These are phyloP conservation scores for Aspergillus chevalieri DNA, from an alignment of 2,329 filamentous ascomycete genomes.

Conservation along the genomic window DNA sequence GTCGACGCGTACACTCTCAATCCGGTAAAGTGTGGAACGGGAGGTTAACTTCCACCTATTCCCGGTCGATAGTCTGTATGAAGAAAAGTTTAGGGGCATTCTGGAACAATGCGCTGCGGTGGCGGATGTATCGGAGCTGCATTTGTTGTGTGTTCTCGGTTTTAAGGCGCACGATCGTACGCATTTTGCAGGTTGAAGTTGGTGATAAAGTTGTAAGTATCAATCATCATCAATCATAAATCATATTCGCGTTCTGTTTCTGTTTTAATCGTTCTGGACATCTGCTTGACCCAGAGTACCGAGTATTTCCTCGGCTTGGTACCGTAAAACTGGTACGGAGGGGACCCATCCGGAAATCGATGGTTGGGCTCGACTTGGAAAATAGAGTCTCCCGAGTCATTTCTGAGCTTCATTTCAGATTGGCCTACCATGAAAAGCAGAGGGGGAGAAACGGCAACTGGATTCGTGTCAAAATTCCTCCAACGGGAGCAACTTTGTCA, in stretches of 20 bases:
- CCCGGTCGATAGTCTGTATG: too few relatives aligned
- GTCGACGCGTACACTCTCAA: conserved; percentile 13
- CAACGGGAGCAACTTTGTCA: background rate
- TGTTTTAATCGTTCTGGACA: background rate
- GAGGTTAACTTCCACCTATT: too few relatives aligned
- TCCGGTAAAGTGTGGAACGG: background rate
- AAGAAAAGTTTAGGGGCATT: background rate
- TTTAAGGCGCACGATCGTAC: background rate
- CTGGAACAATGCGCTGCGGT: background rate
- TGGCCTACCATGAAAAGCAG: too few relatives aligned
- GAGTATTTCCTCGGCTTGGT: background rate
- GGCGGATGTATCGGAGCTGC: too few relatives aligned
- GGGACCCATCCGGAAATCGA: background rate
- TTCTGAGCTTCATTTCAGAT: background rate
- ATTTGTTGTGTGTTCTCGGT: background rate
- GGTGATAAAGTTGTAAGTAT: too few relatives aligned
- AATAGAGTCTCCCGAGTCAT: background rate
- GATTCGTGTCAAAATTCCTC: background rate
- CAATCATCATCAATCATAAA: too few relatives aligned
- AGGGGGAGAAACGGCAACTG: background rate
- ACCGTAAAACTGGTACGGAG: background rate
- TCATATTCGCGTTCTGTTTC: background rate
- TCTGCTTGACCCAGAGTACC: background rate
- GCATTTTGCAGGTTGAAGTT: too few relatives aligned
- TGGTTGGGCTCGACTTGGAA: background rate